Base-by-base conservation (phyloP, 495 filamentous ascomycete genomes). In the Parachaetomium inaequale region DNA sequence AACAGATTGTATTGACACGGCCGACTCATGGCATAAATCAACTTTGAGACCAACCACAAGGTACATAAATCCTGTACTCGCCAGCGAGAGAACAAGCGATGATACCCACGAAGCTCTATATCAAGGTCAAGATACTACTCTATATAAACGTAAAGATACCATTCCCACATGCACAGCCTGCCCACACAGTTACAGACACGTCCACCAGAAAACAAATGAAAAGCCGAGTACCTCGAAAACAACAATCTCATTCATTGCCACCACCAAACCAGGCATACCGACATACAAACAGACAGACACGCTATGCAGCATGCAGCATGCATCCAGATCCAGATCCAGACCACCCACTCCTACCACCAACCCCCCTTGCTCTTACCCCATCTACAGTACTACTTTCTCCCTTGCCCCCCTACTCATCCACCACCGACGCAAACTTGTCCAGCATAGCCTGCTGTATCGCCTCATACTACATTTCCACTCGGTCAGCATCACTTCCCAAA, bases 371-470 rank as follows among this genome's bases (percentile, higher is more conserved):
- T 19, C 45, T 36, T 32, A 19, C 49, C 19, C 42, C 19, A 23
- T 10, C 42, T 46, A 52, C 21, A 10, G n/a, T 36, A 6, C n/a
- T 42, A 14, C 32, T 10, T 54, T 80, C n/a, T n/a, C n/a, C n/a
- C n/a, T n/a, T n/a, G n/a, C n/a, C n/a, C n/a, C n/a, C n/a, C n/a
- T 90, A 98, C 82, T 98, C 94, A 76, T 98, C 94, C 67, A 87
- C 82, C 54, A 98, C 91, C 14, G 90, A 85, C 21, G 95, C 95
- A 77, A 98, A 98, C 74, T 95, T 92, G 76, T 98, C 95, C 59
- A 88, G 85, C 93, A 98, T 92, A 62, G 82, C 82, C 77, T 96
- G 91, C 68, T 90, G 81, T 68, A 98, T 82, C 69, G 87, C 87
- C 82, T 98, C 94, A 74, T 97, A 98, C 88, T 92, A n/a, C n/a